Conservation (phyloP, 306 rosid species). For the Adenanthera pavonina region DNA sequence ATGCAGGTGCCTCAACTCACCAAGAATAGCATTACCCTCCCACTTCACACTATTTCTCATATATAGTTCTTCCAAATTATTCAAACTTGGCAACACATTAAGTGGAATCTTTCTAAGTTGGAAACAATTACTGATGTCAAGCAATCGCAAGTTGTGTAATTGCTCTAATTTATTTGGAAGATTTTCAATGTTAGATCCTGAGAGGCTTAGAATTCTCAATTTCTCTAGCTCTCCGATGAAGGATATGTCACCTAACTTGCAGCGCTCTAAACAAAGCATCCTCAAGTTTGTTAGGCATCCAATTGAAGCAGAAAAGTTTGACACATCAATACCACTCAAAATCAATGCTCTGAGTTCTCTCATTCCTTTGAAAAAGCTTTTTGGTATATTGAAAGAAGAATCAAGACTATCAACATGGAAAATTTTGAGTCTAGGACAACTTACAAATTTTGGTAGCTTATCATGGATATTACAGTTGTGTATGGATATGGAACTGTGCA, state of each 20-base stretch:
- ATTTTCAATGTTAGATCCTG: constrained; percentile 9
- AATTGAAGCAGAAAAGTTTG: not conserved
- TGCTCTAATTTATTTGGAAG: constrained; percentile 41
- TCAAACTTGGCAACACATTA: constrained; percentile 41
- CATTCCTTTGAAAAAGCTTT: constrained; percentile 2
- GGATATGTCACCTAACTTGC: constrained; percentile 29
- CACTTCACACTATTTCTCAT: constrained; percentile 48
- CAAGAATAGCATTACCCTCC: constrained; percentile 29
- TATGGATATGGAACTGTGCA: not conserved
- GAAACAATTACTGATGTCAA: constrained; percentile 49
- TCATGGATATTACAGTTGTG: not conserved
- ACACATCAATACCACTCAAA: not conserved
- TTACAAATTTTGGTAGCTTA: not conserved
- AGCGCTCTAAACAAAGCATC: constrained; percentile 31
- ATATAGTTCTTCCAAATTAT: constrained; percentile 46
- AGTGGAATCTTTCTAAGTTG: constrained; percentile 45
- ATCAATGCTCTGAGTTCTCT: not conserved
- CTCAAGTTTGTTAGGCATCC: not conserved
- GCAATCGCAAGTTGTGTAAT: constrained; percentile 37
- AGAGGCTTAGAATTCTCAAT: constrained; percentile 46
- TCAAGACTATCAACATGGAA: not conserved
- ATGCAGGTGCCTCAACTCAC: constrained; percentile 43
- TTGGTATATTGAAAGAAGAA: not conserved
- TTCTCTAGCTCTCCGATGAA: constrained; percentile 38
- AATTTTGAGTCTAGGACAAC: not conserved